Evolutionary conservation across 2,329 filamentous ascomycete genomes (phyloP).

Genomic region (Botrytis aclada): DNA sequence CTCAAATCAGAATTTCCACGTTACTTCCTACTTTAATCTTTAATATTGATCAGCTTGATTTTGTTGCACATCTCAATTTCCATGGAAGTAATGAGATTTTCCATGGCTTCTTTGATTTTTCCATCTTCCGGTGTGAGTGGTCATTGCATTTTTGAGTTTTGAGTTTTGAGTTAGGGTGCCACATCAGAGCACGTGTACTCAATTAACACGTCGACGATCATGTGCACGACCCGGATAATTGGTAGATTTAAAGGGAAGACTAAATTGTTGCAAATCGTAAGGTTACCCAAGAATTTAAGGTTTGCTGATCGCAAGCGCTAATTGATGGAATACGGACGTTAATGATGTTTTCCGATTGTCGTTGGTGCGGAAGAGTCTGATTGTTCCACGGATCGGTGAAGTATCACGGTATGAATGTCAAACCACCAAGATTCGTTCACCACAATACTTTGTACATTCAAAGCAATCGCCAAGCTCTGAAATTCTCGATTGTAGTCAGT

Average conservation of each 20-base stretch:
- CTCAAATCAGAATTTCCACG: background rate
- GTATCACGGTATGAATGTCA: background rate
- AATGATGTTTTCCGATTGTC: background rate
- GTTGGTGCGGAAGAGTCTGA: background rate
- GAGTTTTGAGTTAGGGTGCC: background rate
- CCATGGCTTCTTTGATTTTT: background rate
- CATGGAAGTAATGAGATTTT: background rate
- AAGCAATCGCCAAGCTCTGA: background rate
- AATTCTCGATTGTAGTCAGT: background rate
- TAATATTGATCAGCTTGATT: background rate
- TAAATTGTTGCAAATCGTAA: background rate
- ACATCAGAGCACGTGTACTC: constrained; percentile 10
- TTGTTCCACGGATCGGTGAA: background rate
- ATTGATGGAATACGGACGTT: background rate
- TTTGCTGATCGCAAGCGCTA: background rate
- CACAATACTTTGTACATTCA: no score
- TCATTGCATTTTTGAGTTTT: constrained; percentile 2
- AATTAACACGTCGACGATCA: constrained; percentile 10
- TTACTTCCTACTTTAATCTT: background rate
- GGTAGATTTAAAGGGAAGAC: background rate
- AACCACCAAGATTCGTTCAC: background rate
- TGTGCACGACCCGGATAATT: background rate
- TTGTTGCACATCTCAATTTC: constrained; percentile 7
- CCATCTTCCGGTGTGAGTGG: background rate
- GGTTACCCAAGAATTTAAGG: constrained; percentile 14